Evolutionary conservation across 257 asterid genomes (phyloP).

Genomic region (Petunia secreta): DNA sequence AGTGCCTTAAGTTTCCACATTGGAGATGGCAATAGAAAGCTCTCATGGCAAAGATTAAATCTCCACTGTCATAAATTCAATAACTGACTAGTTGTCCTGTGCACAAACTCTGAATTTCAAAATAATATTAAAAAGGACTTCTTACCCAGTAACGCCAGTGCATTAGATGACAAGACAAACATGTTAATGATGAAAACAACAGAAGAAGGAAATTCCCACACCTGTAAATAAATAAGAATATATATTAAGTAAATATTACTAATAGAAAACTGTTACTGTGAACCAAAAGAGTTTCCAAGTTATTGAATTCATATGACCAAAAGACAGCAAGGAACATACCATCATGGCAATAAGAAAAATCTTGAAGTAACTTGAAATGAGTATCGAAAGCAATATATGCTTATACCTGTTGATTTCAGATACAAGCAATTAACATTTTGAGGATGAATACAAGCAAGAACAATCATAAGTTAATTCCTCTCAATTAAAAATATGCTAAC

Average conservation of each 20-base stretch:
- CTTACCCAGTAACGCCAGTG: conserved; percentile 77
- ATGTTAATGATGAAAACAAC: conserved; percentile 67
- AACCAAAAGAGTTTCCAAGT: conserved; percentile 1
- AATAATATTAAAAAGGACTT: conserved; percentile 15
- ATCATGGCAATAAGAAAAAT: conserved; percentile 73
- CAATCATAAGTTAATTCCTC: neutral
- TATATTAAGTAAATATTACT: neutral
- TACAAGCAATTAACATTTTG: neutral
- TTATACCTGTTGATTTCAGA: conserved; percentile 56
- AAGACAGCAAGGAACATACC: conserved; percentile 50
- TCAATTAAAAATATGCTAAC: neutral
- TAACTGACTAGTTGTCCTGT: neutral
- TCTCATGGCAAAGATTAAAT: conserved; percentile 9
- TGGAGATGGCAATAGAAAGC: conserved; percentile 10
- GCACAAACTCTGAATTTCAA: neutral
- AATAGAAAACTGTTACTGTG: neutral
- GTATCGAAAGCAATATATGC: conserved; percentile 54
- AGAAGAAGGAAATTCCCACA: conserved; percentile 84
- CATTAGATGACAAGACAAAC: conserved; percentile 79
- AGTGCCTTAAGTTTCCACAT: neutral
- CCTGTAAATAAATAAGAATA: conserved; percentile 45
- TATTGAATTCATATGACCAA: conserved; percentile 17
- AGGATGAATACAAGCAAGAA: neutral
- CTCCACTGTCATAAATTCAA: neutral
- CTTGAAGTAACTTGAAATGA: conserved; percentile 85